Conservation (phyloP, 306 rosid genomes). For the Rosa persica region DNA sequence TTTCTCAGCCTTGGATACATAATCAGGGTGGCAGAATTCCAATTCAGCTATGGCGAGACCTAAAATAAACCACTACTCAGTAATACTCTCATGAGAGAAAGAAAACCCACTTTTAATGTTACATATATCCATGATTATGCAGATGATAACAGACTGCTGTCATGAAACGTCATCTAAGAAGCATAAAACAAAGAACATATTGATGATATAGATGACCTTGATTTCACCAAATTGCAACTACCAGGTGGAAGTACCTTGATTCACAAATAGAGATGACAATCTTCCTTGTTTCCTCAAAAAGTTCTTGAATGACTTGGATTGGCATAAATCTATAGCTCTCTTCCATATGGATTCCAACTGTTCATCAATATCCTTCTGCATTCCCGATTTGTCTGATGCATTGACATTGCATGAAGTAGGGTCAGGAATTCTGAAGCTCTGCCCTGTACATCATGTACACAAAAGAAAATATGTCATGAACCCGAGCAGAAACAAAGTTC, state of each 20-base stretch:
- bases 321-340: constrained; percentile 63
- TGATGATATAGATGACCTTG: background rate
- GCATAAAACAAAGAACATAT: background rate
- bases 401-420: constrained; percentile 32
- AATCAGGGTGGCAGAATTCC: constrained; percentile 57
- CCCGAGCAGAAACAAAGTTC: constrained; percentile 26
- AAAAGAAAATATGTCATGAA: constrained; percentile 23
- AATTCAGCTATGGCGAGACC: constrained; percentile 72
- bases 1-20: constrained; percentile 66
- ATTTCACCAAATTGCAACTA: background rate
- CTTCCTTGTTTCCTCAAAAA: constrained; percentile 77
- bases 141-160: background rate
- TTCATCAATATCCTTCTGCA: constrained; percentile 53
- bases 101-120: background rate
- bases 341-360: constrained; percentile 73
- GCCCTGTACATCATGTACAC: constrained; percentile 34
- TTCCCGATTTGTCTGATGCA: constrained; percentile 33
- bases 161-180: background rate
- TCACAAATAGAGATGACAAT: constrained; percentile 56
- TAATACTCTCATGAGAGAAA: constrained; percentile 5
- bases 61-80: constrained; percentile 31
- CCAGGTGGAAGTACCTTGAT: constrained; percentile 33
- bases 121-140: background rate
- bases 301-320: constrained; percentile 55
- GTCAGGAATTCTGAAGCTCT: constrained; percentile 40